Evolutionary conservation across 164 flowering plant species (phyloP), one percentile per base, ranked within the genome.

Genomic region (Vitis vinifera): DNA sequence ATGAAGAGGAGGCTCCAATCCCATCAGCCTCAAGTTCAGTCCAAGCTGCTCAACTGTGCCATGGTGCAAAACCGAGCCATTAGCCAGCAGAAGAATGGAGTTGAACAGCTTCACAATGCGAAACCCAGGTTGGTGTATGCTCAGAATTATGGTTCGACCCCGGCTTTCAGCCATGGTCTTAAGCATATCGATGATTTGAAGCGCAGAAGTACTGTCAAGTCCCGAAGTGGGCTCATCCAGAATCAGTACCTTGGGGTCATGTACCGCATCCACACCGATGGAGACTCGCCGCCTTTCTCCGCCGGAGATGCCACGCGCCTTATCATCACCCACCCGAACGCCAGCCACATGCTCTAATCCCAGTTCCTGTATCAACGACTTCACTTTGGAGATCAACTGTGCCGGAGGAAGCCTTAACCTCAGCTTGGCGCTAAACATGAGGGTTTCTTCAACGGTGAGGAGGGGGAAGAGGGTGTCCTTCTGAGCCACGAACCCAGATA

Each of bases 181-280:
- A 16, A 95, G 85, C 98, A 95, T 89, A 69, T 87, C 91, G 9
- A 90, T 80, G 68, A 91, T 91, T 70, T 93, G 99, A n/a, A 88
- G 82, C 0, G 99, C 98, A 0, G 96, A 88, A 0, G 85, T 84
- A 69, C 97, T 93, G 66, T 95, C 99, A 4, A 95, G 83, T 3
- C 99, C 99, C 0, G 99, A 95, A 9, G 99, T 95, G 4, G 99
- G 99, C 44, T 95, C 99, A 55, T 95, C 99, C 7, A 95, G 91
- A 48, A 95, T 88, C 66, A 93, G 57, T 23, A 95, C 93, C 55
- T 82, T 60, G 0, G 99, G 98, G 49, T 91, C 97, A 65, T 95
- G 99, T 10, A 95, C 78, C 19, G 85, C 93, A 44, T 93, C 97
- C 2, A 93, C 92, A 1, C 99, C 98, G 9, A 95, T 93, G 2